Base-by-base conservation (phyloP, 179 eudicot species). In the Silene noctiflora region DNA sequence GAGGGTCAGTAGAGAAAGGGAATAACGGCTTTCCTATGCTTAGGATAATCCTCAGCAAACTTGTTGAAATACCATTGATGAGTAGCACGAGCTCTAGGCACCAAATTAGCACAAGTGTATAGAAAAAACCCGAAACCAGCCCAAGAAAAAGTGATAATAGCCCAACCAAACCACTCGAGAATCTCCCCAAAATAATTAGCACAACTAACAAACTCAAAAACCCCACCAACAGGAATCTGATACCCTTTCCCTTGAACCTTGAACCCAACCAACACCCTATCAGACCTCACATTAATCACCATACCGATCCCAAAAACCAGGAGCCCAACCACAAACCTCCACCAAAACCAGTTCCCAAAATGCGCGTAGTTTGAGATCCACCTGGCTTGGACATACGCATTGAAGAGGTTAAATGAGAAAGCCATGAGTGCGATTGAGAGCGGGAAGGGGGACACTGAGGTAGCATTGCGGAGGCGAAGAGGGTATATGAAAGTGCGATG, bases 91-190 rank as follows among this genome's bases (percentile, higher is more conserved):
- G 90, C 97, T 69, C 98, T 80, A 0, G 98, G 98, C 75, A 90
- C 87, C 80, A 94, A 76, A 81, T 94, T 88, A 1, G 91, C 81
- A 65, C 86, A 92, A 0, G 97, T 90, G 72, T 88, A 88, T 39
- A 87, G 13, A 21, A 89, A 89, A 20, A 94, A 92, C 63, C 86
- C 97, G 2, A 92, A 19, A 74, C 97, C 98, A 13, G 89, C 89
- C 97, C 94, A 90, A 25, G 94, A 87, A 85, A 90, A 87, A 8
- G 86, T 88, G 94, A 92, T 89, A n/a, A 94, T 2, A n/a, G 88
- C 86, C 97, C 97, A 94, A 46, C 96, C 97, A 79, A 85, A 77
- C 98, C 98, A 94, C 88, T 94, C 98, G 73, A 89, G 71, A 10
- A 90, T 79, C 87, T 94, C 98, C 19, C 98, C 96, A 2, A 94